Conservation (phyloP, 352 stramenopile species). For the Poterioochromonas sp. region DNA sequence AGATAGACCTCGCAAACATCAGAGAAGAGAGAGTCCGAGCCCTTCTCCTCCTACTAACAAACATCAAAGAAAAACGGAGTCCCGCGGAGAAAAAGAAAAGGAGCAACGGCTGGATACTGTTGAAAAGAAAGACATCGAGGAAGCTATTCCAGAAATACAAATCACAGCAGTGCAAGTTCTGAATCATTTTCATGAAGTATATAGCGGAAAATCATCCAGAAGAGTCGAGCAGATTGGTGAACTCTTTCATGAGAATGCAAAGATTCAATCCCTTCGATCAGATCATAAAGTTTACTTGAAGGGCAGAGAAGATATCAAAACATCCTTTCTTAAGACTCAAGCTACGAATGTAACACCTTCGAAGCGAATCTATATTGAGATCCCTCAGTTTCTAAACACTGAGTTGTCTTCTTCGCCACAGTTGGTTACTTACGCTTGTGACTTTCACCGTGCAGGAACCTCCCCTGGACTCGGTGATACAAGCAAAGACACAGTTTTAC, state of each 20-base stretch:
- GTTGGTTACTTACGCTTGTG: background rate
- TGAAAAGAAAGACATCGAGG: too few relatives aligned
- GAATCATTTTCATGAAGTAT: slow-evolving; percentile 27
- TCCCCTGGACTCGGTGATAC: slow-evolving; percentile 7
- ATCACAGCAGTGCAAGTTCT: slow-evolving; percentile 24
- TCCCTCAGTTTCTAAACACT: background rate
- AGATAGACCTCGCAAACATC: too few relatives aligned
- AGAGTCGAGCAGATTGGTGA: background rate
- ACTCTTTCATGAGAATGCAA: background rate
- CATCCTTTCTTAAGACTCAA: background rate
- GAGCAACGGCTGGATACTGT: too few relatives aligned
- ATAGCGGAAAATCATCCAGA: background rate
- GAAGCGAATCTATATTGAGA: background rate
- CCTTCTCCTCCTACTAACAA: too few relatives aligned
- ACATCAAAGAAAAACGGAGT: too few relatives aligned
- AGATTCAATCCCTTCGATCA: background rate
- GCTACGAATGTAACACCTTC: background rate
- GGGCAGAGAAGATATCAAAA: background rate
- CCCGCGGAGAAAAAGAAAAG: too few relatives aligned
- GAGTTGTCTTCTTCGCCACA: background rate
- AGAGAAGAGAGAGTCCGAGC: too few relatives aligned
- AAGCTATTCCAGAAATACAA: background rate
- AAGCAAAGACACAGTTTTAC: background rate
- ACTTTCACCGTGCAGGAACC: slow-evolving; percentile 1
- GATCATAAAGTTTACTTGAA: background rate